These are phyloP conservation scores for Heterobasidion parviporum DNA, from an alignment of 1,284 basidiomycete species.

Conservation along the genomic window DNA sequence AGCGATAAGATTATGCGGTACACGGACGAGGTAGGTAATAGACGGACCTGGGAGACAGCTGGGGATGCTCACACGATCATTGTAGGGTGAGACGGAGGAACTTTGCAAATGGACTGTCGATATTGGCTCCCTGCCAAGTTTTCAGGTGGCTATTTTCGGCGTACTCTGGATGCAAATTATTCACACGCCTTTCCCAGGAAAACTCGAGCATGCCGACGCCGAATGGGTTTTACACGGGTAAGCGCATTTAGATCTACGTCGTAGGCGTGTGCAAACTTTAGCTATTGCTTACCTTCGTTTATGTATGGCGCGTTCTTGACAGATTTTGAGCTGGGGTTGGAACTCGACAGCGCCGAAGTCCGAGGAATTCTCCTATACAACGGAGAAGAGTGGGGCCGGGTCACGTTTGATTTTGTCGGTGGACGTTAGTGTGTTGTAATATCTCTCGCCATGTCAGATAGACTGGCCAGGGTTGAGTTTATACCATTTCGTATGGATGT, in stretches of 20 bases:
- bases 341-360: constrained; percentile 75
- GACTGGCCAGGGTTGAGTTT: too few species aligned
- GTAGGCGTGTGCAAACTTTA: not conserved
- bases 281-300: not conserved
- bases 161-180: not conserved
- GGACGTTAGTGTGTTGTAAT: too few species aligned
- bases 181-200: constrained; percentile 29
- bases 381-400: constrained; percentile 69
- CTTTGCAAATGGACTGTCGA: constrained; percentile 84
- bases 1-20: constrained; percentile 68
- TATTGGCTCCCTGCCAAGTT: constrained; percentile 65
- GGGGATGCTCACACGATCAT: constrained; percentile 3
- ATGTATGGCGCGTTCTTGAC: constrained; percentile 1
- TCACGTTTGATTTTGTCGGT: constrained; percentile 30
- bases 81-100: constrained; percentile 56
- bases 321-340: constrained; percentile 78
- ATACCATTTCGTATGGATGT: too few species aligned
- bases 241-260: constrained; percentile 8
- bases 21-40: constrained; percentile 54
- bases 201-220: constrained; percentile 44
- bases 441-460: too few species aligned
- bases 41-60: constrained; percentile 1
- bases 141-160: constrained; percentile 20
- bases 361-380: constrained; percentile 68
- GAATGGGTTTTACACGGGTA: constrained; percentile 73